These are phyloP conservation scores for Amaranthus palmeri DNA, from an alignment of 148 eudicot genomes.

Conservation along the genomic window DNA sequence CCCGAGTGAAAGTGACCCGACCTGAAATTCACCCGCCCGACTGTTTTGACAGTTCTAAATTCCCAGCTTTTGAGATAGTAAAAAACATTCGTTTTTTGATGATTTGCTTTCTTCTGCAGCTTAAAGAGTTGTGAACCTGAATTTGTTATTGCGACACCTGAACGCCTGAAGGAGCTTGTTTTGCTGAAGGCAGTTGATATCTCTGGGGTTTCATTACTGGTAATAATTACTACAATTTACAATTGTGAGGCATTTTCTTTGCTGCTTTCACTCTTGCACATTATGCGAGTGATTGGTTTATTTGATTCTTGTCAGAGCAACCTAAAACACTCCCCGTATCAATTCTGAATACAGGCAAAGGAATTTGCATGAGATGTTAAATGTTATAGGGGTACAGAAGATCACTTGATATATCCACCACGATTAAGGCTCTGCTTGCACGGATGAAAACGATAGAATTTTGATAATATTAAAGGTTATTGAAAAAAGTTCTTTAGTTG, in stretches of 20 bases:
- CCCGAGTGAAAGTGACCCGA: no score
- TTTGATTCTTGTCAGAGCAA: not conserved
- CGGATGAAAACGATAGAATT: no score
- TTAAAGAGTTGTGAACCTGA: slow-evolving; percentile 89
- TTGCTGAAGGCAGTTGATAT: slow-evolving; percentile 66
- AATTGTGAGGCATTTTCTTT: not conserved
- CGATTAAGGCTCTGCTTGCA: no score
- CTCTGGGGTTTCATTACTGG: slow-evolving; percentile 75
- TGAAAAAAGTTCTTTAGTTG: no score
- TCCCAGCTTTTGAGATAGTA: no score
- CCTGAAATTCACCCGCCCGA: no score
- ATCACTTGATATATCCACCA: no score
- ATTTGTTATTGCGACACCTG: slow-evolving; percentile 84
- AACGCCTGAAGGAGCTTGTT: slow-evolving; percentile 76
- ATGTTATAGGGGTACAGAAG: no score
- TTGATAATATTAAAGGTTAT: no score
- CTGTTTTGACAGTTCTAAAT: no score
- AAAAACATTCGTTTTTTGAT: not conserved
- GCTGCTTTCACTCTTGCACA: not conserved
- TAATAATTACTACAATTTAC: slow-evolving; percentile 23
- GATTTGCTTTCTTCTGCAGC: slow-evolving; percentile 30
- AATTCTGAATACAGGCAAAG: not conserved
- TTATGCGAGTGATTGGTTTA: not conserved
- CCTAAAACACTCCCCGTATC: not conserved
- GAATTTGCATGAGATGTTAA: not conserved